Conservation (phyloP, 2,329 filamentous ascomycete genomes). For the Xylaria sp. region DNA sequence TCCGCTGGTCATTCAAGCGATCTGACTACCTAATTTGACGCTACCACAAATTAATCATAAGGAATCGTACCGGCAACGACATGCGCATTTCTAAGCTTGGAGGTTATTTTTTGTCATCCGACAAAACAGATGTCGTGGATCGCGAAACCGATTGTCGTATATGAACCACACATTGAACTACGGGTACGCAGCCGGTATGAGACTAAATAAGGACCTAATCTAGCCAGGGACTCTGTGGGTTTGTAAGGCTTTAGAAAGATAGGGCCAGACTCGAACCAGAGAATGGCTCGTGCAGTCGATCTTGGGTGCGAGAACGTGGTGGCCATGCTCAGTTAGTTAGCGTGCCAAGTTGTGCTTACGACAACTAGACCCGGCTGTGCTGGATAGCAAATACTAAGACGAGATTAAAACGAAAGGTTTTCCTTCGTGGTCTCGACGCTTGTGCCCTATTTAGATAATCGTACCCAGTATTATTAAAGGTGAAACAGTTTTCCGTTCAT, state of each 20-base stretch:
- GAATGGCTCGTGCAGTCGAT: neutral
- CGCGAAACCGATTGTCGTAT: neutral
- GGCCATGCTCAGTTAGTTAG: neutral
- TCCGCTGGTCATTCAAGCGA: neutral
- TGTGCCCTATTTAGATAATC: neutral
- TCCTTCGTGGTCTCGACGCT: neutral
- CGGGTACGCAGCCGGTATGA: neutral
- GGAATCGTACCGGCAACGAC: neutral
- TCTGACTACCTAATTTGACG: neutral
- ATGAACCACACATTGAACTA: neutral
- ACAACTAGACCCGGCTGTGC: neutral
- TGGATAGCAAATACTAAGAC: neutral
- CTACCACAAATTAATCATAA: neutral
- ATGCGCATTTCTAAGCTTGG: neutral
- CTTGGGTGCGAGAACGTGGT: neutral
- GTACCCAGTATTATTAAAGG: neutral
- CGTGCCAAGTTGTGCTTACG: neutral
- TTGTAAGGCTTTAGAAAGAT: neutral
- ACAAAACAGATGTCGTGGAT: neutral
- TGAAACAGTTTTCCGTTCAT: neutral
- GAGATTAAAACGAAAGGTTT: neutral
- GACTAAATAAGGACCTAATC: neutral
- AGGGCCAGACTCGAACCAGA: neutral
- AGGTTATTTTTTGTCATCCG: neutral
- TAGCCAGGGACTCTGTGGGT: neutral